Evolutionary conservation across 345 rosid genomes (phyloP), one percentile per base, ranked within the genome.

Genomic region (Boechera stricta): DNA sequence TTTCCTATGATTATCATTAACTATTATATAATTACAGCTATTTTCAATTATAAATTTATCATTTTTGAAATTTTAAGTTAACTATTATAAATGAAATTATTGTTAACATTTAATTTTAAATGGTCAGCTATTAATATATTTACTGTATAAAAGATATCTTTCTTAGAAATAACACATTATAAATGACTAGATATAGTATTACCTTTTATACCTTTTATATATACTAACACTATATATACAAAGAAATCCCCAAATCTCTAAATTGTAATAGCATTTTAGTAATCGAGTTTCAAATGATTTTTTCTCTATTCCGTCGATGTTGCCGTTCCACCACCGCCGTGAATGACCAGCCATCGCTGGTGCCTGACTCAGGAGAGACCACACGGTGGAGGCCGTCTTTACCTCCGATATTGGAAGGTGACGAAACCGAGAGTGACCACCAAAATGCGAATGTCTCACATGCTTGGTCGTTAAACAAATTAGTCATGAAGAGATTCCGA

Each of bases 351-450:
- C 49, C 29, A 4, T 6, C 11, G 2, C 11, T 11, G 21, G 21
- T 24, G 18, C 67, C 12, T 33, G 1, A 9, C 26, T 39, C 32
- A 10, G 10, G 18, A 15, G 38, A 29, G 61, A 2, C 6, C 6
- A 18, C 1, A 48, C 32, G 52, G 39, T 73, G 70, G 62, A 73
- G 54, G 7, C 77, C 77, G 9, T 28, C 77, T 39, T 51, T 72
- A 38, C 9, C 61, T 38, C 21, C 61, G 41, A 72, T 72, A 51
- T 7, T 39, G 18, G 76, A 72, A 72, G 69, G 53, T 11, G 42
- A 72, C 2, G 76, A 61, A 62, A 51, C 41, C 18, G 31, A 63
- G 33, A 16, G 47, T 9, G 67, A 35, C 33, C 38, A 59, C 16
- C 45, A 39, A 10, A 38, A 10, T 0, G 9, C 6, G 47, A 35